These are phyloP conservation scores for Geosmithia flava DNA, from an alignment of 2,329 filamentous ascomycete species.

Conservation along the genomic window DNA sequence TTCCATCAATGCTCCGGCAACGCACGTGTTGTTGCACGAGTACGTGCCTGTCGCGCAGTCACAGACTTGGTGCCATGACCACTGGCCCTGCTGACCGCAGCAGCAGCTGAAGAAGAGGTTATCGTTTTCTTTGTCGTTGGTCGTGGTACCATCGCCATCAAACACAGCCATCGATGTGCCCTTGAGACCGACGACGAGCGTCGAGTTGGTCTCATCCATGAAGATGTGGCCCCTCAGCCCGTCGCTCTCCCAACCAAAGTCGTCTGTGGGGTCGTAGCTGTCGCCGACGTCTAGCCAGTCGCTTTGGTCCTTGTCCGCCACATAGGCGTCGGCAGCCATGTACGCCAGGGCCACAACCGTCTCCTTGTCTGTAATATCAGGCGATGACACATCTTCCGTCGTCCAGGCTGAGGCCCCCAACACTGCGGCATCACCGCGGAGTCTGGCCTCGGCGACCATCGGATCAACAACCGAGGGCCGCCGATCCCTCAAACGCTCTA, in stretches of 20 bases:
- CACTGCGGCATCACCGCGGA: conserved; percentile 52
- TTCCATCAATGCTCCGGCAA: conserved; percentile 58
- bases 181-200: conserved; percentile 84
- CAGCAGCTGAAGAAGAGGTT: conserved; percentile 98
- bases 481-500: conserved; percentile 73
- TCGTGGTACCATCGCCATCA: conserved; percentile 92
- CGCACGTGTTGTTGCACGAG: conserved; percentile 85
- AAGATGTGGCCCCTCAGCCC: conserved; percentile 89
- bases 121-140: conserved; percentile 95
- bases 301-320: conserved; percentile 54
- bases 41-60: conserved; percentile 83
- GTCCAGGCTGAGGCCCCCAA: conserved; percentile 71
- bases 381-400: conserved; percentile 63
- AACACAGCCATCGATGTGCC: conserved; percentile 85
- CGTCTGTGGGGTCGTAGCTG: conserved; percentile 72
- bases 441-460: conserved; percentile 60
- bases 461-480: conserved; percentile 65
- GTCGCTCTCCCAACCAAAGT: conserved; percentile 88
- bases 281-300: conserved; percentile 76
- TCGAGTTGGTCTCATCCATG: conserved; percentile 73
- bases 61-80: conserved; percentile 84
- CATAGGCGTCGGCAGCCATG: conserved; percentile 86
- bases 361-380: conserved; percentile 74
- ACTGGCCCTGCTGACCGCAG: conserved; percentile 85
- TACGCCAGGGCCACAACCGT: conserved; percentile 75